Base-by-base conservation (phyloP, 345 rosid species). In the Murraya paniculata region DNA sequence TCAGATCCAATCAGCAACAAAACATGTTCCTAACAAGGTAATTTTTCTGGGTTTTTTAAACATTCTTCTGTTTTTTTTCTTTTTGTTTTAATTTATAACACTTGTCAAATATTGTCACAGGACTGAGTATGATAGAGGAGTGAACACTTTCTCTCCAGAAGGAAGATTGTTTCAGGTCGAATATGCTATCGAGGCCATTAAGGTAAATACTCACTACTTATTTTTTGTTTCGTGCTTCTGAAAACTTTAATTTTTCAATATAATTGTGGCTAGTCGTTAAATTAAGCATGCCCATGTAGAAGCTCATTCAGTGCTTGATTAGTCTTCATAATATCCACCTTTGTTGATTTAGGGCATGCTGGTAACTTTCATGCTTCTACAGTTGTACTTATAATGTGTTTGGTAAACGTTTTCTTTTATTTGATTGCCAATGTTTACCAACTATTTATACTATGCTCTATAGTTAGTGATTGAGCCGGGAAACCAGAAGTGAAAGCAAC, bases 41-140 rank as follows among this genome's bases (percentile, higher is more conserved):
- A 68, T 39, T 62, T 45, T 22, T 58, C 39, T 68, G 71, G 48
- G 27, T 14, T 38, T n/a, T 69, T 27, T 0, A 19, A 33, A 4
- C 19, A 22, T 33, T 65, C 24, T 25, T 31, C 45, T 6, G 28
- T 2, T 78, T 4, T 24, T 18, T 21, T 5, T 21, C 7, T 27
- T 73, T 45, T 9, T 68, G 30, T 68, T 41, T 60, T 27, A 5
- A 53, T 67, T 9, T 2, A 41, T 27, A 61, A 53, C 21, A 28
- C 10, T 45, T 39, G 25, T 68, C 21, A n/a, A 59, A 1, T 45
- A 36, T 81, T 21, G 50, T 45, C 50, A 14, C 79, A 96, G 99
- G 92, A 96, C 97, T 19, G 99, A 96, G 95, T 96, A 96, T 82
- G 99, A 96, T 77, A 88, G 99, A 86, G 98, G 99, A 78, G 99